A percentile compares a stretch with the other conserved stretches of the same genome.
These are phyloP conservation scores for Protomyces arabidopsidicola DNA, from an alignment of 1,139 yeast genomes.

Conservation along the genomic window DNA sequence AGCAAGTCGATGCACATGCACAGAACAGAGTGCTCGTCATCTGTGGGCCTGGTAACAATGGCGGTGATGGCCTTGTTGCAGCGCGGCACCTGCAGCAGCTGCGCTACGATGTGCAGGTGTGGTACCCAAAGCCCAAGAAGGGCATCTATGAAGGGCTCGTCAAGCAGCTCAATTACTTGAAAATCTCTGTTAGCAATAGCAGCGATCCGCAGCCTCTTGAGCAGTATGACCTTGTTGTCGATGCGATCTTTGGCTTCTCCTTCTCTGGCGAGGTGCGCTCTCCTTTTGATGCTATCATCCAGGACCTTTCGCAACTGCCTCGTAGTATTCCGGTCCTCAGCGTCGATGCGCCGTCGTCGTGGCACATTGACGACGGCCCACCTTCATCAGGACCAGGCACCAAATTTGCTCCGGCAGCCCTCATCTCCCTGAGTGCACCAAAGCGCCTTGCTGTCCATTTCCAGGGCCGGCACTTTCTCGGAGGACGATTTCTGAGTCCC, in stretches of 20 bases:
- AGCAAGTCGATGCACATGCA: conserved; percentile 32
- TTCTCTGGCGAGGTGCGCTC: conserved; percentile 82
- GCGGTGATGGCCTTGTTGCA: conserved; percentile 94
- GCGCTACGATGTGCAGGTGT: conserved; percentile 67
- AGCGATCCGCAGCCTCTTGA: conserved; percentile 38
- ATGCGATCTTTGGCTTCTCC: conserved; percentile 88
- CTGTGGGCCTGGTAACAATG: conserved; percentile 32
- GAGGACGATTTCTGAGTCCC: conserved; percentile 75
- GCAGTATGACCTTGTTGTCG: conserved; percentile 53
- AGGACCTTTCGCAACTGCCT: conserved; percentile 35
- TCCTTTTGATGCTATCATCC: conserved; percentile 64
- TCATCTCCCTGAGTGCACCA: conserved; percentile 88
- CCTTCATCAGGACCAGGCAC: conserved; percentile 45
- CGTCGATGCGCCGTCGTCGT: conserved; percentile 90
- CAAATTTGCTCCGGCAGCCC: conserved; percentile 52
- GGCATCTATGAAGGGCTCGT: conserved; percentile 44
- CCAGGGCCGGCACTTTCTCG: conserved; percentile 62
- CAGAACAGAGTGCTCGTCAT: conserved; percentile 51
- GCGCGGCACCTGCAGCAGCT: conserved; percentile 81
- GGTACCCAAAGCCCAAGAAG: conserved; percentile 43
- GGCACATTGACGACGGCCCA: conserved; percentile 90
- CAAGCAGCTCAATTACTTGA: conserved; percentile 57
- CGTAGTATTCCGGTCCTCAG: conserved; percentile 55
- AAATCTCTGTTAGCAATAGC: conserved; percentile 45
- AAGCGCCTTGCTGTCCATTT: conserved; percentile 71